These are phyloP conservation scores for Xylaria sp. DNA, from an alignment of 2,329 filamentous ascomycete genomes.

Conservation along the genomic window DNA sequence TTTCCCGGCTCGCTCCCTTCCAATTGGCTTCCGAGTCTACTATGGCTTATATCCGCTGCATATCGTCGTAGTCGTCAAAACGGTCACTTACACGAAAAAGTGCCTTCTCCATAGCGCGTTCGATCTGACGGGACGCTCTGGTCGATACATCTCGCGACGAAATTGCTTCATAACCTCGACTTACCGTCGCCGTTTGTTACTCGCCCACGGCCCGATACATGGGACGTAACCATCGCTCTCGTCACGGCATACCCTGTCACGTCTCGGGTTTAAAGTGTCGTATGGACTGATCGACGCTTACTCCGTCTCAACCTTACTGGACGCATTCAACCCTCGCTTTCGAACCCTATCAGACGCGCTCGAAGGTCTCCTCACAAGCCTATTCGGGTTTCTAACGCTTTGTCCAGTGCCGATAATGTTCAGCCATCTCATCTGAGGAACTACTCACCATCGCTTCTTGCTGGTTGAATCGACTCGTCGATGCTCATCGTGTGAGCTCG, in stretches of 20 bases:
- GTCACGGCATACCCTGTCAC: conserved; percentile 7
- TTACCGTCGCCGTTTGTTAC: conserved; percentile 5
- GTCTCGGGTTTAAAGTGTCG: conserved; percentile 8
- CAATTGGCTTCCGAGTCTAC: conserved; percentile 2
- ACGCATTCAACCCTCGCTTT: conserved; percentile 12
- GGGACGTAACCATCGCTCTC: conserved; percentile 8
- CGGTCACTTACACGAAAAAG: conserved; percentile 6
- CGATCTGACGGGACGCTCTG: not conserved
- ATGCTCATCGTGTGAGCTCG: not conserved
- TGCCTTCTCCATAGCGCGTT: not conserved
- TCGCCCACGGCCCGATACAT: conserved; percentile 10
- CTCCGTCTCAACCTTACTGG: not conserved
- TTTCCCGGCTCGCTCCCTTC: conserved; percentile 8
- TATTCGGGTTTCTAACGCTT: not conserved
- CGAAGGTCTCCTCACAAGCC: conserved; percentile 1
- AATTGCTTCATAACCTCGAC: conserved; percentile 1
- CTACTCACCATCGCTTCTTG: not conserved
- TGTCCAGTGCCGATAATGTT: not conserved
- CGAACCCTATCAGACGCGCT: conserved; percentile 8
- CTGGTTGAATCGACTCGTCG: not conserved
- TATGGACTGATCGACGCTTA: not conserved
- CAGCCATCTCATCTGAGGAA: not conserved
- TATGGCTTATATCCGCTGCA: conserved; percentile 13
- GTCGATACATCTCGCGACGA: not conserved
- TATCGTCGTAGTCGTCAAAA: not conserved